Evolutionary conservation across 1,284 basidiomycete species (phyloP), one percentile per base, ranked within the genome.

Genomic region (Takashimella koratensis): DNA sequence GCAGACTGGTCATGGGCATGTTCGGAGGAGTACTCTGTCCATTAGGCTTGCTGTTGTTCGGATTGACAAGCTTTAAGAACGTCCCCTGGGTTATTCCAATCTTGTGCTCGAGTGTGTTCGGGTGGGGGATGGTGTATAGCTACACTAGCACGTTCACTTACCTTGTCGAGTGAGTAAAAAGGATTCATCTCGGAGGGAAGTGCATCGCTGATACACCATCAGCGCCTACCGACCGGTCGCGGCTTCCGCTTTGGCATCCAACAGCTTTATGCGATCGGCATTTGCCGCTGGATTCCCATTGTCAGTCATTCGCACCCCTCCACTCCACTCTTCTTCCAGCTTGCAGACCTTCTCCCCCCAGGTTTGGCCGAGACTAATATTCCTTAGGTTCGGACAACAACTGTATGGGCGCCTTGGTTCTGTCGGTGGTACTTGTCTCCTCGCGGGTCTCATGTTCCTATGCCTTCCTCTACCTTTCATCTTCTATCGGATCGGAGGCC

Each of bases 161-260:
- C 49, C 71, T 77, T 23, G 67, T 64, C 40, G 62, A 63, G 58
- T 59, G 19, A 50, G 56, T 55, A 4, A 39, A 26, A 30, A 20
- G 25, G 11, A 19, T 40, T 3, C n/a, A n/a, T 23, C 16, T 45
- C 22, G n/a, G n/a, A 22, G 20, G 12, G 22, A 39, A 8, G 11
- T 39, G 11, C 19, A n/a, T n/a, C 19, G 23, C 52, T 54, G 43
- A 45, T 42, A 19, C 8, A 23, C 6, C n/a, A 13, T 83, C 22
- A 83, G 81, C 21, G 84, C 86, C 0, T 90, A 88, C 68, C 81
- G 86, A 11, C 87, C 87, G 0, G 84, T 88, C 42, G 86, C 88
- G 0, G 87, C 88, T 1, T 84, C 82, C 10, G 86, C 86, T 0
- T 84, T 90, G 81, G 86, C 87, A 0, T 78, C 82, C 25, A 90